These are phyloP conservation scores for Exidia glandulosa DNA, from an alignment of 768 basidiomycete species.

Conservation along the genomic window DNA sequence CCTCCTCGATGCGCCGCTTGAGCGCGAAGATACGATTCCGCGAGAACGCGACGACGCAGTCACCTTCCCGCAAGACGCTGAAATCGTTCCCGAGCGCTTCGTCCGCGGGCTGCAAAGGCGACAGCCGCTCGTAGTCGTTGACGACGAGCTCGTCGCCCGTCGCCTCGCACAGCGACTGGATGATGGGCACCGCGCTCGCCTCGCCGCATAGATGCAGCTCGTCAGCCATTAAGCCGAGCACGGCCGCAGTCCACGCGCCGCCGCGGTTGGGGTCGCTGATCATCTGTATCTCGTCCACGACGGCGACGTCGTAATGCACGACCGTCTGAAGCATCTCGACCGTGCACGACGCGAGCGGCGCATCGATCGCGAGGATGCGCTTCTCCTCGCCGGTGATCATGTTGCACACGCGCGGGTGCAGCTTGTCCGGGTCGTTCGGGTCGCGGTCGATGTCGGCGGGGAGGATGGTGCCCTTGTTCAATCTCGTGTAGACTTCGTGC, in stretches of 20 bases:
- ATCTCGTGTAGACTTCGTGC: slow-evolving; percentile 84
- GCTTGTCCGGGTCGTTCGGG: slow-evolving; percentile 26
- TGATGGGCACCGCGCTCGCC: slow-evolving; percentile 77
- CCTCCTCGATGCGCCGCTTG: slow-evolving; percentile 59
- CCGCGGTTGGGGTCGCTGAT: slow-evolving; percentile 73
- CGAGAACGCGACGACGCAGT: slow-evolving; percentile 85
- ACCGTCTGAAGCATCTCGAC: slow-evolving; percentile 74
- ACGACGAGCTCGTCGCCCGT: slow-evolving; percentile 78
- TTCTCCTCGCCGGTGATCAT: slow-evolving; percentile 88
- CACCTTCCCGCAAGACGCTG: slow-evolving; percentile 57
- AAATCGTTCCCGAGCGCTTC: slow-evolving; percentile 52
- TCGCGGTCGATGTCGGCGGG: slow-evolving; percentile 50
- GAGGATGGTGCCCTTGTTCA: slow-evolving; percentile 83
- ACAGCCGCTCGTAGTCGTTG: slow-evolving; percentile 76
- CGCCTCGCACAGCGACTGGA: slow-evolving; percentile 52
- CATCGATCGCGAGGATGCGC: slow-evolving; percentile 48
- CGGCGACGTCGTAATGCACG: slow-evolving; percentile 58
- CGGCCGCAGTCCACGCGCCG: slow-evolving; percentile 68
- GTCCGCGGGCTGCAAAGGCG: slow-evolving; percentile 65
- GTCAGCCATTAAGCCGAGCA: slow-evolving; percentile 61
- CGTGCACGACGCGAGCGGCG: slow-evolving; percentile 66
- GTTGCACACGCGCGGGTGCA: slow-evolving; percentile 59
- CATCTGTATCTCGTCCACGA: slow-evolving; percentile 98
- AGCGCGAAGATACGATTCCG: slow-evolving; percentile 63
- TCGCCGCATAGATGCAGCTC: slow-evolving; percentile 96